A percentile compares a stretch with the other conserved stretches of the same genome.
phyloP scores from a whole-genome alignment of 352 stramenopile species.

The Phytopythium delawarense region DNA sequence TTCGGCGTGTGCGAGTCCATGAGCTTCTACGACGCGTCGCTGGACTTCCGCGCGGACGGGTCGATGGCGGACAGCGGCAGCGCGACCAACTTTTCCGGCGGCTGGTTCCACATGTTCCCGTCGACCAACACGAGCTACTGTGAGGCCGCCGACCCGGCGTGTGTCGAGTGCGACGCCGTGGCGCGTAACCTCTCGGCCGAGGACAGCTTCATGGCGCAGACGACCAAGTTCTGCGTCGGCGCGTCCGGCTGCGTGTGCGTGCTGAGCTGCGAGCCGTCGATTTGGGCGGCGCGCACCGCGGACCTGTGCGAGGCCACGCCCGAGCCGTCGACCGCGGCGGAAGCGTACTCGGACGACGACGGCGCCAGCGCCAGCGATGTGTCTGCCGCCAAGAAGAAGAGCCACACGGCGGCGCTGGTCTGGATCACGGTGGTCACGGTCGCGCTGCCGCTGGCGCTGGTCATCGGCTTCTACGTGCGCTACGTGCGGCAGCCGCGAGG shows the following conservation, averaged over 20 bases:
- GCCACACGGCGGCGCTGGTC: neutral
- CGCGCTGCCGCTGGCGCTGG: neutral
- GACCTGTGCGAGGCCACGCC: conserved; percentile 13
- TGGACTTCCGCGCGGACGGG: conserved; percentile 35
- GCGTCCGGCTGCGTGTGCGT: conserved; percentile 43
- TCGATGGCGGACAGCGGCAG: conserved; percentile 34
- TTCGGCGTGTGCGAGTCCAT: conserved; percentile 45
- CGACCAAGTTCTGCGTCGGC: conserved; percentile 47
- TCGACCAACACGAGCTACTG: conserved; percentile 50
- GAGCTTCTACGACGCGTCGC: conserved; percentile 27
- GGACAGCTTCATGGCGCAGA: conserved; percentile 37
- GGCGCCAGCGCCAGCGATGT: neutral
- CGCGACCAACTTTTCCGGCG: conserved; percentile 30
- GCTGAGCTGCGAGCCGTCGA: conserved; percentile 34
- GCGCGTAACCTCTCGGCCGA: conserved; percentile 31
- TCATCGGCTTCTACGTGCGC: conserved; percentile 9
- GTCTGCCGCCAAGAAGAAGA: neutral
- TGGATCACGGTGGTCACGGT: conserved; percentile 8
- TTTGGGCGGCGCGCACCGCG: conserved; percentile 16
- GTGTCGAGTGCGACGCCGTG: conserved; percentile 31
- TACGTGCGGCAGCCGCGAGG: conserved; percentile 22
- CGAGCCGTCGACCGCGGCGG: conserved; percentile 9
- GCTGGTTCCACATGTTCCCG: conserved; percentile 43
- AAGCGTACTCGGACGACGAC: neutral
- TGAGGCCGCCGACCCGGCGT: conserved; percentile 33